These are phyloP conservation scores for Leucogyrophana mollusca DNA, from an alignment of 768 basidiomycete genomes.

Conservation along the genomic window DNA sequence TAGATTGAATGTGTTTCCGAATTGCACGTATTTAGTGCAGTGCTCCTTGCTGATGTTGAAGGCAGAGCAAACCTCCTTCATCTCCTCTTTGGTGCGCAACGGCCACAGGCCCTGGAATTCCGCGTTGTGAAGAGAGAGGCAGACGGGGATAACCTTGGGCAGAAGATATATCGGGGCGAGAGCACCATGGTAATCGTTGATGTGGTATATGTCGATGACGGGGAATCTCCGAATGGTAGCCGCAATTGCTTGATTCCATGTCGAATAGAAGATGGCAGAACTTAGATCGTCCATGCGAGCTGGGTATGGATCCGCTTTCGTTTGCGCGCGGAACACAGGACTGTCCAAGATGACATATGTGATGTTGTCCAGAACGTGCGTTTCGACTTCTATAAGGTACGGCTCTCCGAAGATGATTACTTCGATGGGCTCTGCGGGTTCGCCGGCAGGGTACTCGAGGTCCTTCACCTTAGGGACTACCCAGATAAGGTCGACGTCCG, in stretches of 20 bases:
- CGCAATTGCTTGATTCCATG: constrained; percentile 97
- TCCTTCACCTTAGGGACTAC: constrained; percentile 95
- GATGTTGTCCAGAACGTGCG: constrained; percentile 90
- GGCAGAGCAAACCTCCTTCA: constrained; percentile 97
- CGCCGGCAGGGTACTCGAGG: constrained; percentile 87
- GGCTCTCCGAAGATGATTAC: constrained; percentile 96
- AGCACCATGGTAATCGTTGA: constrained; percentile 95
- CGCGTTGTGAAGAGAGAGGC: constrained; percentile 92
- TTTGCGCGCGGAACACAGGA: constrained; percentile 95
- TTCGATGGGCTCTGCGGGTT: constrained; percentile 91
- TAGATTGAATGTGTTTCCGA: constrained; percentile 96
- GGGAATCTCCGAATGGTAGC: constrained; percentile 85
- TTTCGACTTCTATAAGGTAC: constrained; percentile 94
- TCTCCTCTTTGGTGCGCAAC: constrained; percentile 93
- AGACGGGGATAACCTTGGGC: constrained; percentile 87
- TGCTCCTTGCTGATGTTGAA: constrained; percentile 97
- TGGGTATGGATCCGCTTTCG: constrained; percentile 93
- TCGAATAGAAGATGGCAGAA: constrained; percentile 96
- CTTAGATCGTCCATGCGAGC: constrained; percentile 96
- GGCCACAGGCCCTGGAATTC: constrained; percentile 99
- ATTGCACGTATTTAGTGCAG: constrained; percentile 96
- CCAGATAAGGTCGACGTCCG: constrained; percentile 93
- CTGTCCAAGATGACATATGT: constrained; percentile 93
- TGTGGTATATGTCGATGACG: constrained; percentile 89
- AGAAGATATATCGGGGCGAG: constrained; percentile 89